Base-by-base conservation (phyloP, 179 eudicot genomes). In the Pouteria campechiana region DNA sequence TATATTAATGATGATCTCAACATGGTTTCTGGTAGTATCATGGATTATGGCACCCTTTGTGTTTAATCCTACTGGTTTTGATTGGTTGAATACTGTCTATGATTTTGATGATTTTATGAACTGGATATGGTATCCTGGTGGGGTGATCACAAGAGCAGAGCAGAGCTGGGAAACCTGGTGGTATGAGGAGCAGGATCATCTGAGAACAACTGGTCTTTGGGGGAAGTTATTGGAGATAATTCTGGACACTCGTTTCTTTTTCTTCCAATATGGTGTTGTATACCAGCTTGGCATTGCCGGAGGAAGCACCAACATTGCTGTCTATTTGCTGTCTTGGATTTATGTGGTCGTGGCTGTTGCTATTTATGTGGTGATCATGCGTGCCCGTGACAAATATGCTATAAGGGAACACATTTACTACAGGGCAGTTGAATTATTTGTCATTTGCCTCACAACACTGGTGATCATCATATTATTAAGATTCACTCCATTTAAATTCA, bases 161-260 rank as follows among this genome's bases (percentile, higher is more conserved):
- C 64, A 68, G 51, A 79, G 98, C 61, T 86, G 98, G 98, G 96
- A 90, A 70, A 77, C 82, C 7, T 90, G 98, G 98, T 90, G 98
- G 98, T 79, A 86, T 30, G 98, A 90, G 54, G 98, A 90, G 46
- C 98, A 90, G 46, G 94, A 86, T 37, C 98, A 90, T 60, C 71
- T 90, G 39, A 73, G 83, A 64, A 68, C 78, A 12, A 86, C 92
- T 28, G 94, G 98, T 32, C 67, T 90, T 13, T 90, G 96, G 98
- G 98, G 98, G 7, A 90, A 86, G 50, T 52, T 86, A 52, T 24
- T 90, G 57, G 98, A 87, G 62, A 77, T 86, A 19, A 66, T 79
- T 46, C 30, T 90, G 31, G 94, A 90, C 50, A 78, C 86, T 3
- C 79, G 98, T 1, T 90, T 79, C 79, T 90, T 90, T 81, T 86